phyloP scores from a whole-genome alignment of 208 protist species.

The Strigomonas oncopelti region DNA sequence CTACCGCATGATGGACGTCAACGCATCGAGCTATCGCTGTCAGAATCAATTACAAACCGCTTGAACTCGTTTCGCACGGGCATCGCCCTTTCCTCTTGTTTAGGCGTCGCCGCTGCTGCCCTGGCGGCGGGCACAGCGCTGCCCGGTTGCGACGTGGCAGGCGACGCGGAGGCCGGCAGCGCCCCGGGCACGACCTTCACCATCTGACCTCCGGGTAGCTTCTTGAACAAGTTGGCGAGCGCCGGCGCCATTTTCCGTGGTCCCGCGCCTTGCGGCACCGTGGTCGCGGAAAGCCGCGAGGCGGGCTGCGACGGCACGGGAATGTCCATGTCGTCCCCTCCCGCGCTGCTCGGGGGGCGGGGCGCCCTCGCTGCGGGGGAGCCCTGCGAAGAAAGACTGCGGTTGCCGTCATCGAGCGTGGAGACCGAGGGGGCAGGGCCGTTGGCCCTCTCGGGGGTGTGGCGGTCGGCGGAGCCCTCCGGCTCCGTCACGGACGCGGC shows the following conservation, averaged over 20 bases:
- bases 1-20: neutral
- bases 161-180: neutral
- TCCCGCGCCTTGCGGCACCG: neutral
- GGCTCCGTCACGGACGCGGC: too few species aligned
- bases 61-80: conserved; percentile 24
- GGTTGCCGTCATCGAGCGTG: conserved; percentile 3
- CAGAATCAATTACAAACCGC: conserved; percentile 62
- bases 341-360: neutral
- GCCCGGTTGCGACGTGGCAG: conserved; percentile 2
- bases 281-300: too few species aligned
- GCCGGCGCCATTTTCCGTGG: neutral
- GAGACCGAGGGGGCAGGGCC: neutral
- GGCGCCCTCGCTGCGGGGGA: neutral
- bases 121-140: conserved; percentile 1
- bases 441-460: neutral
- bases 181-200: conserved; percentile 8
- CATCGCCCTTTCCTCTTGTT: neutral
- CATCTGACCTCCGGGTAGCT: conserved; percentile 7
- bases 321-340: neutral
- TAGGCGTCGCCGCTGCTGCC: neutral
- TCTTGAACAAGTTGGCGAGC: neutral
- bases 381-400: neutral
- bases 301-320: conserved; percentile 1
- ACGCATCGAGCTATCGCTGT: conserved; percentile 38
- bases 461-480: neutral